A percentile compares a stretch with the other conserved stretches of the same genome.
phyloP scores from a whole-genome alignment of 192 early-diverging fungal genomes.

The Phycomyces nitens region DNA sequence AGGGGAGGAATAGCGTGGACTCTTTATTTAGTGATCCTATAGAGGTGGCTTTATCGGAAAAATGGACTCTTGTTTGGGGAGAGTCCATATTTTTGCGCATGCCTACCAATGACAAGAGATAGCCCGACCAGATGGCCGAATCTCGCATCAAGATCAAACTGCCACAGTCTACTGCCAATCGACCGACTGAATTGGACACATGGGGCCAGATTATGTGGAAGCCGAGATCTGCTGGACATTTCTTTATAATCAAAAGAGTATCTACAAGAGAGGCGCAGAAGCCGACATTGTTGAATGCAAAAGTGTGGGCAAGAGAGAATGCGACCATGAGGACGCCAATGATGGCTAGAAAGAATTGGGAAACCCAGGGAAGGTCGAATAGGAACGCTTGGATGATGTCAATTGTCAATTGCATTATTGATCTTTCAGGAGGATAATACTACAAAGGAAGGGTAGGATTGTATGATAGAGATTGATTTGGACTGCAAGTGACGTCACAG shows the following conservation, averaged over 20 bases:
- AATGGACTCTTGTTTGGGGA: neutral
- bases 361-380: neutral
- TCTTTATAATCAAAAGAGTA: neutral
- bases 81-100: neutral
- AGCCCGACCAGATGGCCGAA: neutral
- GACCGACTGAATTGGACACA: neutral
- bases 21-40: neutral
- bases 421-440: too few species aligned
- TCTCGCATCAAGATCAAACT: conserved; percentile 1
- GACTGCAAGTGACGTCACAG: too few species aligned
- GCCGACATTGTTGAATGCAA: neutral
- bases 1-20: neutral
- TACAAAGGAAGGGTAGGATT: too few species aligned
- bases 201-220: neutral
- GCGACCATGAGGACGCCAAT: neutral
- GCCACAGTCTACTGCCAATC: neutral
- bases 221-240: neutral
- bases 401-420: neutral
- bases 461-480: too few species aligned
- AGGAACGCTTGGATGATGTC: neutral
- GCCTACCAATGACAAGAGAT: neutral
- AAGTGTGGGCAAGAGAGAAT: neutral
- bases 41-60: neutral
- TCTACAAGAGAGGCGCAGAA: neutral
- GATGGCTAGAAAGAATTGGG: neutral